These are phyloP conservation scores for Epicoccum nigrum DNA, from an alignment of 2,329 filamentous ascomycete genomes.

Conservation along the genomic window DNA sequence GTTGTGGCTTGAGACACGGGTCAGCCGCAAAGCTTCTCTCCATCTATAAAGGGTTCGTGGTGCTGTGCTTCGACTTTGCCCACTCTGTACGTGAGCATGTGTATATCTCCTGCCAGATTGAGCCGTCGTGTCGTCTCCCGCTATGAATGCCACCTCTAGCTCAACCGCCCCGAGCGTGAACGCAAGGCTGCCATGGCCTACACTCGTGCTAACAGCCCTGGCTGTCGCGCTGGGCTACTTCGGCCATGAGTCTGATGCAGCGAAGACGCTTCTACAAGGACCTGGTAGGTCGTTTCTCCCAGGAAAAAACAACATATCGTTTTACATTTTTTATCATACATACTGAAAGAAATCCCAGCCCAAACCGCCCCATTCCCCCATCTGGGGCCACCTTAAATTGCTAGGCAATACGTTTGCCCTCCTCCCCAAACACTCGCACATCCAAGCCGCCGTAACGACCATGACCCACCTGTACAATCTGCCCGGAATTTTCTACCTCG, in stretches of 20 bases:
- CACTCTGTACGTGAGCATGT: no score
- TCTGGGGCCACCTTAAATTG: slow-evolving; percentile 51
- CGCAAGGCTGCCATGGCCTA: slow-evolving; percentile 20
- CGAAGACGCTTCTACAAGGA: slow-evolving; percentile 33
- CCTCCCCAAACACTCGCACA: slow-evolving; percentile 45
- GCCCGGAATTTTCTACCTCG: slow-evolving; percentile 51
- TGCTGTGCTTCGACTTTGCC: no score
- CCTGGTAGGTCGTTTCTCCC: slow-evolving; percentile 32
- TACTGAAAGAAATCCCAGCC: slow-evolving; percentile 31
- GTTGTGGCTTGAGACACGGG: no score
- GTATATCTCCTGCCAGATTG: no score
- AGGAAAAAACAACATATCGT: no score
- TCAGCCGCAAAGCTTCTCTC: no score
- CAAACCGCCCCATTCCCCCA: slow-evolving; percentile 49
- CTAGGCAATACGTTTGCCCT: slow-evolving; percentile 44
- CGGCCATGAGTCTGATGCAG: slow-evolving; percentile 22
- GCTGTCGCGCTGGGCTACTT: slow-evolving; percentile 27
- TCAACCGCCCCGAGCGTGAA: slow-evolving; percentile 5
- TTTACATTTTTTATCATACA: no score
- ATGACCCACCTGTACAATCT: slow-evolving; percentile 46
- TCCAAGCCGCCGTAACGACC: slow-evolving; percentile 43
- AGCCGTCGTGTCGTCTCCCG: not conserved
- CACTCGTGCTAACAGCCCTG: slow-evolving; percentile 15
- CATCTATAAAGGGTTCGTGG: no score
- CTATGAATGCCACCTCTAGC: not conserved